phyloP scores from a whole-genome alignment of 495 filamentous ascomycete genomes.

The Cenococcum geophilum region DNA sequence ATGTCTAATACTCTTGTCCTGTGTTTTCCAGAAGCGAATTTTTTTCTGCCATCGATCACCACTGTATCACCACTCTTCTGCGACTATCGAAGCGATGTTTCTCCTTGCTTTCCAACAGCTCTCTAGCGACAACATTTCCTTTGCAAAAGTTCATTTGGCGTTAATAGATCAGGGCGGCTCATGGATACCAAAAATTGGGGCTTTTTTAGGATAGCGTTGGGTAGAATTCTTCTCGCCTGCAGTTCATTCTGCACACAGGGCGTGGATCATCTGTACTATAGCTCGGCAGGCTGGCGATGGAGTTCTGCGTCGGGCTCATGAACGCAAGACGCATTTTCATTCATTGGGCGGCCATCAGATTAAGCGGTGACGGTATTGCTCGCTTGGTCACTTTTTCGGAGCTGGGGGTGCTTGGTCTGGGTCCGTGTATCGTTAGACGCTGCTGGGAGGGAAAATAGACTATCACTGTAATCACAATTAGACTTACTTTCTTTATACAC shows the following conservation, averaged over 20 bases:
- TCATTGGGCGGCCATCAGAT: constrained; percentile 19
- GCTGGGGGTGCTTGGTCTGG: constrained; percentile 24
- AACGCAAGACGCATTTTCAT: constrained; percentile 21
- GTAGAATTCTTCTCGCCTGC: constrained; percentile 28
- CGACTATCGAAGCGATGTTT: neutral
- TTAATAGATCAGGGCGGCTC: constrained; percentile 29
- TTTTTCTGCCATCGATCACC: constrained; percentile 1
- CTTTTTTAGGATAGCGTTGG: constrained; percentile 25
- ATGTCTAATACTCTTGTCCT: constrained; percentile 27
- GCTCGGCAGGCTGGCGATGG: constrained; percentile 19
- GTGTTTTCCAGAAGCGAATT: constrained; percentile 20
- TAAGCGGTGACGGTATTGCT: constrained; percentile 19
- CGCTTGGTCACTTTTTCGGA: constrained; percentile 13
- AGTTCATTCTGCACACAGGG: constrained; percentile 22
- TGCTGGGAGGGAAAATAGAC: constrained; percentile 21
- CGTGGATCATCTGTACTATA: constrained; percentile 28
- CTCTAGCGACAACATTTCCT: constrained; percentile 3
- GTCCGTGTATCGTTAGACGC: constrained; percentile 27
- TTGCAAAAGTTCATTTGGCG: constrained; percentile 19
- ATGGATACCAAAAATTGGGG: constrained; percentile 30
- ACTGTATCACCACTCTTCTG: constrained; percentile 9
- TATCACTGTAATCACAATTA: constrained; percentile 24
- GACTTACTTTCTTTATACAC: constrained; percentile 13
- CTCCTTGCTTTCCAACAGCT: constrained; percentile 15
- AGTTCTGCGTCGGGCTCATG: constrained; percentile 11